phyloP scores from a whole-genome alignment of 768 basidiomycete genomes.

The Mrakia blollopis region DNA sequence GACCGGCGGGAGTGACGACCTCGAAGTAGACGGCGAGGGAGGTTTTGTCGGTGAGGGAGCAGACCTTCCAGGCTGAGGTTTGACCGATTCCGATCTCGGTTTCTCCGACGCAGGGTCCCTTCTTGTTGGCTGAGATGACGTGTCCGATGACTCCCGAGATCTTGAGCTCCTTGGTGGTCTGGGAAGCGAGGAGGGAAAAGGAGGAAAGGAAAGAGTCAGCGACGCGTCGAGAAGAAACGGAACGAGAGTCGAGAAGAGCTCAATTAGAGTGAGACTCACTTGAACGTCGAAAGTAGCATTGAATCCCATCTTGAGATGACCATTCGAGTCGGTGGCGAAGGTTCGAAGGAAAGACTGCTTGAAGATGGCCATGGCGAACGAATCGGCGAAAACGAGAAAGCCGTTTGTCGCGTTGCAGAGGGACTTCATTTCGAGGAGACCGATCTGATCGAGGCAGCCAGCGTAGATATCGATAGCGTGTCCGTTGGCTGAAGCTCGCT shows the following conservation, averaged over 20 bases:
- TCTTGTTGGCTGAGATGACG: slow-evolving; percentile 94
- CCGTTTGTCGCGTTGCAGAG: slow-evolving; percentile 94
- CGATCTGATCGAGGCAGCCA: slow-evolving; percentile 96
- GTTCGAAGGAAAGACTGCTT: slow-evolving; percentile 94
- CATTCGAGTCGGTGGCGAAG: slow-evolving; percentile 88
- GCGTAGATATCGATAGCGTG: slow-evolving; percentile 94
- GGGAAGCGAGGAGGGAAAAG: slow-evolving; percentile 6
- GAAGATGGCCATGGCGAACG: slow-evolving; percentile 96
- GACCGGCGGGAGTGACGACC: slow-evolving; percentile 86
- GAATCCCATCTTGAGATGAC: slow-evolving; percentile 92
- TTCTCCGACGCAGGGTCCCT: slow-evolving; percentile 92
- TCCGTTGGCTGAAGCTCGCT: slow-evolving; percentile 87
- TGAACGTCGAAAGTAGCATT: slow-evolving; percentile 98
- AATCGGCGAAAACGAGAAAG: slow-evolving; percentile 90
- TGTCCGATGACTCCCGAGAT: slow-evolving; percentile 97
- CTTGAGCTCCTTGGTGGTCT: slow-evolving; percentile 98
- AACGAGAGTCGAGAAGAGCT: neutral
- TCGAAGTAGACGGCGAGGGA: slow-evolving; percentile 94
- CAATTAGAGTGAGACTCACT: slow-evolving; percentile 51
- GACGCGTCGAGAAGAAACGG: neutral
- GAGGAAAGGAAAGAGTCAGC: neutral
- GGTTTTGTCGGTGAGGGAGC: slow-evolving; percentile 78
- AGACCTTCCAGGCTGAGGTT: slow-evolving; percentile 97
- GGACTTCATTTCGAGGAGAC: slow-evolving; percentile 94
- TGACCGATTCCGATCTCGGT: slow-evolving; percentile 98